A percentile compares a stretch with the other conserved stretches of the same genome.
Conservation (phyloP, 768 basidiomycete genomes). For the Termitomyces sp. region DNA sequence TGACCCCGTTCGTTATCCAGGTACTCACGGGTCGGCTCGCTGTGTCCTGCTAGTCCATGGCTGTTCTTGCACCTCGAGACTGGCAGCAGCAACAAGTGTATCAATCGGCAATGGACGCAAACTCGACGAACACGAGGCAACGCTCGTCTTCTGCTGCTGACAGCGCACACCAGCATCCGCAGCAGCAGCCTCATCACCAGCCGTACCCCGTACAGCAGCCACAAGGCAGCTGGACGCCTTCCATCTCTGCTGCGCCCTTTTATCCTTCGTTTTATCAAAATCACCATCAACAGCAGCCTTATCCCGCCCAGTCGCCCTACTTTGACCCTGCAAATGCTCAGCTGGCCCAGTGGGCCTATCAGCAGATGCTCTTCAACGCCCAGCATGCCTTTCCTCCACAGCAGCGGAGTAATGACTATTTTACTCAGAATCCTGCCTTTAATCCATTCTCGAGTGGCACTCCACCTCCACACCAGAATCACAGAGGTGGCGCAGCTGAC, state of each 20-base stretch:
- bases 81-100: constrained; percentile 49
- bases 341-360: constrained; percentile 86
- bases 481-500: constrained; percentile 36
- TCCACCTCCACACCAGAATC: constrained; percentile 58
- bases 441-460: constrained; percentile 70
- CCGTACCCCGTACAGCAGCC: constrained; percentile 67
- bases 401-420: constrained; percentile 52
- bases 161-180: constrained; percentile 30
- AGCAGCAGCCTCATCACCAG: constrained; percentile 32
- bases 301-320: constrained; percentile 55
- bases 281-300: constrained; percentile 51
- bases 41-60: constrained; percentile 52
- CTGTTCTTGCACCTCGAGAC: constrained; percentile 75
- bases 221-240: constrained; percentile 68
- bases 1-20: constrained; percentile 8
- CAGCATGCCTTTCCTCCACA: constrained; percentile 45
- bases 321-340: constrained; percentile 76
- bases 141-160: constrained; percentile 63
- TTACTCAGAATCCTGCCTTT: constrained; percentile 47
- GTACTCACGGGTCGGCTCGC: constrained; percentile 17
- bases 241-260: constrained; percentile 65
- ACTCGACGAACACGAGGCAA: constrained; percentile 47
- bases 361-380: constrained; percentile 85
- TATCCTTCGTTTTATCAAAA: constrained; percentile 80
- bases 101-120: constrained; percentile 58